phyloP scores from a whole-genome alignment of 2,329 filamentous ascomycete genomes.

The Cytospora piceae region DNA sequence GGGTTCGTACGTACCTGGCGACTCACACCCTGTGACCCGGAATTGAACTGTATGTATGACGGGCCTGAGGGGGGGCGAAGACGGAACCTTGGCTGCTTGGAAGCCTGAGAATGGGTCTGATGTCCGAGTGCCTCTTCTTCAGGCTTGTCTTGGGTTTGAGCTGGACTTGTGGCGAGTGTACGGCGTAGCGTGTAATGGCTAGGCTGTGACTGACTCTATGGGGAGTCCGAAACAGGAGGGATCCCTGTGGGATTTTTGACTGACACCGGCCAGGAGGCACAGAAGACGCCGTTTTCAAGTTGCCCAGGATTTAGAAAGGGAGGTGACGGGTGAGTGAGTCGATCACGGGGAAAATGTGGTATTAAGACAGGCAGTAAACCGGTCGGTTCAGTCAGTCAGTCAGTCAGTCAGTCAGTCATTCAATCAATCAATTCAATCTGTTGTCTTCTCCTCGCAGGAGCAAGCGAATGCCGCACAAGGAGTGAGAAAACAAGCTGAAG shows the following conservation, averaged over 20 bases:
- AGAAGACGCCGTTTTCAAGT: constrained; percentile 17
- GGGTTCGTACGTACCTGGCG: constrained; percentile 20
- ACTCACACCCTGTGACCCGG: constrained; percentile 5
- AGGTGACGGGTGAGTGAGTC: constrained; percentile 18
- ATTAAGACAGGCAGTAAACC: constrained; percentile 14
- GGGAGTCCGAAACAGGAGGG: constrained; percentile 29
- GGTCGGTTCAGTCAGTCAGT: not conserved
- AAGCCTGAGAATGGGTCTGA: constrained; percentile 39
- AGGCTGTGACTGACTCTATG: constrained; percentile 21
- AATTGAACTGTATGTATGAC: constrained; percentile 36
- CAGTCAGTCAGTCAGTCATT: not conserved
- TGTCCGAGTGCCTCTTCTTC: not conserved
- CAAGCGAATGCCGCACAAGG: constrained; percentile 41
- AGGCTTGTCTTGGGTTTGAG: constrained; percentile 36
- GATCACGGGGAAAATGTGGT: constrained; percentile 14
- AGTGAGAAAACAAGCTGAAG: constrained; percentile 4
- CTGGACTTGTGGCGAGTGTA: constrained; percentile 20
- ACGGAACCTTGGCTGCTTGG: constrained; percentile 28
- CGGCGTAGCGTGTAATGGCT: constrained; percentile 16
- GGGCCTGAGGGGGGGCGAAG: constrained; percentile 28
- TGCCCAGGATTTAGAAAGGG: constrained; percentile 11
- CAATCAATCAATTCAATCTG: constrained; percentile 2
- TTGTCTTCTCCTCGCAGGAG: constrained; percentile 40
- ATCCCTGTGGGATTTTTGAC: constrained; percentile 25
- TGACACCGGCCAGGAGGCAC: constrained; percentile 18